Conservation (phyloP, 306 rosid species). For the Boehmeria nivea region DNA sequence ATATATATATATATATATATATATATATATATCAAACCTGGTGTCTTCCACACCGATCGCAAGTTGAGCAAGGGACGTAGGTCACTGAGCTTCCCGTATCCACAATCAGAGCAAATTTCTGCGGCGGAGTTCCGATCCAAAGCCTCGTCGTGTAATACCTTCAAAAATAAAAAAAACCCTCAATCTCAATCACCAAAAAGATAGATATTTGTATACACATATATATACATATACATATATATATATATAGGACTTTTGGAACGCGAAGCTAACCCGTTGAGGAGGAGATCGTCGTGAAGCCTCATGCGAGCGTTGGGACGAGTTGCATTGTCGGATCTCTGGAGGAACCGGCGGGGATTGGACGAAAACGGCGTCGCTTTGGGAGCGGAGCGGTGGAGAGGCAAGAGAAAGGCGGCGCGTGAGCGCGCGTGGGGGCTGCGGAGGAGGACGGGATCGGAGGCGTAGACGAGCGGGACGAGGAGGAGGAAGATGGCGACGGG, state of each 20-base stretch:
- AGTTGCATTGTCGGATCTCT: slow-evolving; percentile 34
- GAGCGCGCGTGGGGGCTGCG: slow-evolving; percentile 15
- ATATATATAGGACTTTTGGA: background rate
- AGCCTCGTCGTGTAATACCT: slow-evolving; percentile 88
- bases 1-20: no score
- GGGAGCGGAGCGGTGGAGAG: slow-evolving; percentile 53
- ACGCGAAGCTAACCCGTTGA: slow-evolving; percentile 53
- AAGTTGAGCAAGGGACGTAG: slow-evolving; percentile 84
- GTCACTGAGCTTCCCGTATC: slow-evolving; percentile 97
- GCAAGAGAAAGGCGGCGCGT: slow-evolving; percentile 62
- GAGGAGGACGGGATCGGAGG: slow-evolving; percentile 33
- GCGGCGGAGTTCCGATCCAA: slow-evolving; percentile 97
- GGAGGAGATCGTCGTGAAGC: slow-evolving; percentile 88
- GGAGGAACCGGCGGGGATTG: slow-evolving; percentile 55
- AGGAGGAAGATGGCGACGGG: slow-evolving; percentile 14
- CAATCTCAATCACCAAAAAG: background rate
- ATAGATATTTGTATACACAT: background rate
- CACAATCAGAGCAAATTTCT: slow-evolving; percentile 81
- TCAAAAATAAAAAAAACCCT: slow-evolving; percentile 8
- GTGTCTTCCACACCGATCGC: slow-evolving; percentile 75
- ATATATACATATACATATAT: background rate
- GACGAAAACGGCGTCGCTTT: slow-evolving; percentile 7
- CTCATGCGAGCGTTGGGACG: slow-evolving; percentile 79
- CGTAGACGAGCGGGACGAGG: slow-evolving; percentile 1
- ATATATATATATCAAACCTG: slow-evolving; percentile 34